Conservation (phyloP, 257 asterid genomes). For the Capsicum pubescens region DNA sequence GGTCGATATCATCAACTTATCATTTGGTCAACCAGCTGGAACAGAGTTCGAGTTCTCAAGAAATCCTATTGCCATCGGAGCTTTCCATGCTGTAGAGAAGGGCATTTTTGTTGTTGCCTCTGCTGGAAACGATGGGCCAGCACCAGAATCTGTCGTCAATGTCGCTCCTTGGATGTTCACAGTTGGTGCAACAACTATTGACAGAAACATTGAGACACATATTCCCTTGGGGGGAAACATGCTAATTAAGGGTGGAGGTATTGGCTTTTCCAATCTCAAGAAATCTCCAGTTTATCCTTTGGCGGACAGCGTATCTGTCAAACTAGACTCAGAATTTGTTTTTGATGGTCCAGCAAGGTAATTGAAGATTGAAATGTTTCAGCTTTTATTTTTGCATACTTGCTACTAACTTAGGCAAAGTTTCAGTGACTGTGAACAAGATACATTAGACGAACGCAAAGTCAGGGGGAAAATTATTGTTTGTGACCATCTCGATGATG, state of each 20-base stretch:
- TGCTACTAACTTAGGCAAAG: neutral
- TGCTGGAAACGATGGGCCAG: conserved; percentile 73
- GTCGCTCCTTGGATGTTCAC: conserved; percentile 35
- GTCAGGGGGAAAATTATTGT: conserved; percentile 65
- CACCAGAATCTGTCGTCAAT: neutral
- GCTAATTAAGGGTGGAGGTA: conserved; percentile 66
- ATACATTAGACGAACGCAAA: conserved; percentile 48
- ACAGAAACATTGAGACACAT: conserved; percentile 19
- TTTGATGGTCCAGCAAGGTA: conserved; percentile 47
- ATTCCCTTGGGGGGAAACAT: conserved; percentile 1
- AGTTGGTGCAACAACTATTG: conserved; percentile 34
- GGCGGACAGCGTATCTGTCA: conserved; percentile 54
- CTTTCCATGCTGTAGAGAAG: conserved; percentile 69
- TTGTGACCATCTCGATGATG: conserved; percentile 44
- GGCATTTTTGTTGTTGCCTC: conserved; percentile 69
- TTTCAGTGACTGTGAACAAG: conserved; percentile 63
- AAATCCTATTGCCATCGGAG: conserved; percentile 70
- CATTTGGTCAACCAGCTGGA: conserved; percentile 54
- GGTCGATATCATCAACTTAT: conserved; percentile 66
- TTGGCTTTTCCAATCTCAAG: conserved; percentile 53
- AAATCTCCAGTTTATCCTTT: conserved; percentile 62
- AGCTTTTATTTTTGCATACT: neutral
- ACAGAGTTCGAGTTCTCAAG: conserved; percentile 36
- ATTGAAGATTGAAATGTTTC: neutral
- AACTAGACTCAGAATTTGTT: neutral